Evolutionary conservation across 2,329 filamentous ascomycete species (phyloP).

Genomic region (Dactylellina parvicollis): DNA sequence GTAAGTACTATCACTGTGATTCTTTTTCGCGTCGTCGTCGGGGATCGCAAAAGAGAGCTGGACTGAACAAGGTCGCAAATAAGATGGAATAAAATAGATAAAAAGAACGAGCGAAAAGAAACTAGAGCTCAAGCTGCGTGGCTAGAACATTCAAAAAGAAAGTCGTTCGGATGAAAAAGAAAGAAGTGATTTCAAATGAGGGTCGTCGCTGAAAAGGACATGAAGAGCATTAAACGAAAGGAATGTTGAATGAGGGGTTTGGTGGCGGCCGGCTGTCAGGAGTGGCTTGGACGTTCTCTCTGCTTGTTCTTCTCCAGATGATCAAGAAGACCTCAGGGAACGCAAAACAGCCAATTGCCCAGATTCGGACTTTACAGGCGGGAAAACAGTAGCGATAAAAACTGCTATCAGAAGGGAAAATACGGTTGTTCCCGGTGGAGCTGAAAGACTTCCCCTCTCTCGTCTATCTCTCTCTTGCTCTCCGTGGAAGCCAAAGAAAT

Average conservation of each 20-base stretch:
- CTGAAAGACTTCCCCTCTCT: constrained; percentile 11
- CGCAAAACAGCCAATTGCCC: constrained; percentile 11
- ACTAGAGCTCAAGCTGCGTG: constrained; percentile 41
- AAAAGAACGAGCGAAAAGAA: constrained; percentile 20
- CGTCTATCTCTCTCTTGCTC: constrained; percentile 11
- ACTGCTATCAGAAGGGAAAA: constrained; percentile 27
- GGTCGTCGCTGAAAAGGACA: constrained; percentile 48
- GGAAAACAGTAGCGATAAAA: constrained; percentile 27
- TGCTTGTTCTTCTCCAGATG: background rate
- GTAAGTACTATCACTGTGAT: background rate
- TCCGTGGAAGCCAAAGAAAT: constrained; percentile 24
- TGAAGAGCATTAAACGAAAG: constrained; percentile 47
- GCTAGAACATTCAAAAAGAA: constrained; percentile 49
- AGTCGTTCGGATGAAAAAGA: constrained; percentile 41
- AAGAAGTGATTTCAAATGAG: constrained; percentile 36
- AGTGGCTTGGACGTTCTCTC: constrained; percentile 37
- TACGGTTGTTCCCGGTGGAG: constrained; percentile 42
- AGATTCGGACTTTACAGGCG: constrained; percentile 53
- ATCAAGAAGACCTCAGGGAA: background rate
- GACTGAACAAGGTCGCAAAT: background rate
- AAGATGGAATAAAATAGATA: constrained; percentile 5
- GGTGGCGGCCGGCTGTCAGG: constrained; percentile 41
- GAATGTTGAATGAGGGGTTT: constrained; percentile 52
- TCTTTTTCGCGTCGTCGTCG: constrained; percentile 15
- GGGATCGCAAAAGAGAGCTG: constrained; percentile 6